Base-by-base conservation (phyloP, 495 filamentous ascomycete species). In the Penicillium roqueforti region DNA sequence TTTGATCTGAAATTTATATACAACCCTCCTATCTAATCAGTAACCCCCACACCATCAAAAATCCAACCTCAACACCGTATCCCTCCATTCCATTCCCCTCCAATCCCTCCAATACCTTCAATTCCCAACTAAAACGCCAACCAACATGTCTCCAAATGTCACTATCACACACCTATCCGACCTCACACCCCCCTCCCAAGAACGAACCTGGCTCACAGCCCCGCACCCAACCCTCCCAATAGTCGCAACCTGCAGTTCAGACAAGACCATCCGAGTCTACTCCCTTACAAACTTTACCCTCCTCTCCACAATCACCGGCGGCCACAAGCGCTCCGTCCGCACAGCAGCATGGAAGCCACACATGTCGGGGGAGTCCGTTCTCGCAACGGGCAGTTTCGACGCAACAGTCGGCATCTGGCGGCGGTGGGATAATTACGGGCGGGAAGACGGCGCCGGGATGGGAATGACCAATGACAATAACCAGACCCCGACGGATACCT, bases 341-440 rank as follows among this genome's bases (percentile, higher is more conserved):
- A 78, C 82, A 38, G 80, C 81, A 10, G 85, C 88, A 32, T 98
- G 93, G 93, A 91, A 93, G 68, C 92, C 92, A 2, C 75, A 77
- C 42, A 63, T 81, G 7, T 63, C 72, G 23, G 78, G 83, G 38
- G 79, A 87, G 58, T 83, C 85, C 52, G 86, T 91, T 31, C 75
- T 97, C n/a, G 91, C 91, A 0, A 96, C 91, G 1, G 92, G 89
- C 9, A 88, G 83, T 60, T 97, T 97, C 69, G 92, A 97, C 65
- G 83, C 87, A 9, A 92, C 86, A 5, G 90, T 91, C 3, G 92
- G 90, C 1, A 81, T 97, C 47, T 97, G 92, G 92, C 76, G 85
- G 39, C 82, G 84, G 60, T 79, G 78, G 60, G 84, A 88, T 63
- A 71, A 64, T 19, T 75, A 73, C 54, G 62, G 59, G 6, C 66